phyloP scores from a whole-genome alignment of 2,329 filamentous ascomycete genomes.

The Elsinoe perseae region DNA sequence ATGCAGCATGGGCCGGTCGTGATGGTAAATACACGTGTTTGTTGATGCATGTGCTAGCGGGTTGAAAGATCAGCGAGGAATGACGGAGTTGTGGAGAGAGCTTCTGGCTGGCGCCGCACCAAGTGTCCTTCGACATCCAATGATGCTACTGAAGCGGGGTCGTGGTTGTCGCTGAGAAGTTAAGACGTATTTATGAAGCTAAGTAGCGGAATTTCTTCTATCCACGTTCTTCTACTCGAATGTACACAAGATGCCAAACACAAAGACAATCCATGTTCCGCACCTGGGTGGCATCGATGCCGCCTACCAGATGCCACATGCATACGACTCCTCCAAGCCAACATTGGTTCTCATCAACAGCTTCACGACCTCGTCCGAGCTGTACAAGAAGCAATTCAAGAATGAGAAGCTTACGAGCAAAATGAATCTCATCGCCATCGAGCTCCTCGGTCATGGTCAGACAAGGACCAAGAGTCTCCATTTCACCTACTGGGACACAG shows the following conservation, averaged over 20 bases:
- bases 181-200: not conserved
- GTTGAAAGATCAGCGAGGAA: not conserved
- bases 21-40: not conserved
- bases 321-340: slow-evolving; percentile 37
- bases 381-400: slow-evolving; percentile 29
- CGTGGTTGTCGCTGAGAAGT: not conserved
- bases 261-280: slow-evolving; percentile 37
- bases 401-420: slow-evolving; percentile 26
- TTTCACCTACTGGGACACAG: slow-evolving; percentile 51
- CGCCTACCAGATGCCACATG: slow-evolving; percentile 38
- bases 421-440: slow-evolving; percentile 48
- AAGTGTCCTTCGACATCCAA: not conserved
- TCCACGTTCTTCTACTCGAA: not conserved
- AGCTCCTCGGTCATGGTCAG: slow-evolving; percentile 46
- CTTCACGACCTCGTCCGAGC: slow-evolving; percentile 43
- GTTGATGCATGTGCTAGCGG: not conserved
- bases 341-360: slow-evolving; percentile 46
- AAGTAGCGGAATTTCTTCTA: not conserved
- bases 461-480: slow-evolving; percentile 39
- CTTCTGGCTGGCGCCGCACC: not conserved
- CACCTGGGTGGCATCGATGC: slow-evolving; percentile 45
- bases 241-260: slow-evolving; percentile 17
- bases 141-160: slow-evolving; percentile 9
- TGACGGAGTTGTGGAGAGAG: slow-evolving; percentile 5
- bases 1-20: too few relatives aligned